These are phyloP conservation scores for Durotheca rogersii DNA, from an alignment of 495 filamentous ascomycete genomes.

Conservation along the genomic window DNA sequence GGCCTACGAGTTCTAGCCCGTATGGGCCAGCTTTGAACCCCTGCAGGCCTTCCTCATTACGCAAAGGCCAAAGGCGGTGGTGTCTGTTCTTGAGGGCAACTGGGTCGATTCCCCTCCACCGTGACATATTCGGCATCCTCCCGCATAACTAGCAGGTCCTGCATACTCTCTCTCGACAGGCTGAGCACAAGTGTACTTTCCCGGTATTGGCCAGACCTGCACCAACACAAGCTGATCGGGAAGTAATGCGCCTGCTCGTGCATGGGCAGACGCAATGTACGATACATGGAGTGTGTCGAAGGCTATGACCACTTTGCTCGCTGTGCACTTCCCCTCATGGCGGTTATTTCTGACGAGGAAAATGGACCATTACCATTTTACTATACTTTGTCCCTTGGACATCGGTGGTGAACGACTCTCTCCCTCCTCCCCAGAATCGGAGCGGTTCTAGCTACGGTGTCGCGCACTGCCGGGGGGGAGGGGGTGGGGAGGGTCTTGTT, in stretches of 20 bases:
- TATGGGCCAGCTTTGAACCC: constrained; percentile 3
- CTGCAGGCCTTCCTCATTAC: constrained; percentile 13
- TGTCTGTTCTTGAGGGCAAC: not conserved
- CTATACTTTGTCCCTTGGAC: constrained; percentile 12
- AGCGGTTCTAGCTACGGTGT: constrained; percentile 8
- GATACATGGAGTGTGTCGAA: constrained; percentile 23
- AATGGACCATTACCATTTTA: constrained; percentile 6
- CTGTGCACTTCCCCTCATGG: constrained; percentile 11
- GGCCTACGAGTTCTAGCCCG: constrained; percentile 4
- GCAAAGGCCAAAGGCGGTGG: constrained; percentile 5
- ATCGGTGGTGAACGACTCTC: constrained; percentile 12
- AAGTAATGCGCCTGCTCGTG: constrained; percentile 26
- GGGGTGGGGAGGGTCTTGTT: too few relatives aligned
- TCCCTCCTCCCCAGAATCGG: constrained; percentile 14
- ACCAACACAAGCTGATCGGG: constrained; percentile 24
- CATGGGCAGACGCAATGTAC: constrained; percentile 19
- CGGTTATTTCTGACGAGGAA: constrained; percentile 7
- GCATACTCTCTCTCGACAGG: constrained; percentile 15
- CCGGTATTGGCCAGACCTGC: constrained; percentile 26
- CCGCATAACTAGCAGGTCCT: constrained; percentile 14
- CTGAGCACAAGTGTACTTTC: constrained; percentile 21
- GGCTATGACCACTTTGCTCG: constrained; percentile 16
- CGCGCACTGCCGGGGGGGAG: constrained; percentile 11
- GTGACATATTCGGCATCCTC: constrained; percentile 11
- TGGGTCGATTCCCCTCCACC: constrained; percentile 7